Conservation (phyloP, 2,329 filamentous ascomycete species). For the Cryphonectria radicalis region DNA sequence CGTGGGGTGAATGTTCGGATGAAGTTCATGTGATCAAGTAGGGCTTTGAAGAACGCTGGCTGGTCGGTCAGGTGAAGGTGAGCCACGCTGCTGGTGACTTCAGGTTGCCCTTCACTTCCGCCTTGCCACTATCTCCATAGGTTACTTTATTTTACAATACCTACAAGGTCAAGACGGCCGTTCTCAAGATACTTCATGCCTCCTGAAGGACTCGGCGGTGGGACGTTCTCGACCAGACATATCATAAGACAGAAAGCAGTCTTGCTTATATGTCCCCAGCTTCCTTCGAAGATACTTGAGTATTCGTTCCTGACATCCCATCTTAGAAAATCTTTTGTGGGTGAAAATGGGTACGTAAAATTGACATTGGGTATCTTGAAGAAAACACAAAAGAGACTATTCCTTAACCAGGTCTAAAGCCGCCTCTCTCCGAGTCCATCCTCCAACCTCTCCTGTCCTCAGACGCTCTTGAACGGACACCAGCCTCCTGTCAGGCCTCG, state of each 20-base stretch:
- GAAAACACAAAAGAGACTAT: neutral
- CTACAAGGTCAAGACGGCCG: no score
- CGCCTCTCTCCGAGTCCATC: neutral
- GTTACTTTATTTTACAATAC: no score
- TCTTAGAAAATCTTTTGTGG: neutral
- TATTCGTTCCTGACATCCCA: no score
- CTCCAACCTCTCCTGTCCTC: neutral
- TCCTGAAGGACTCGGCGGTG: no score
- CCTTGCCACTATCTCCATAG: neutral
- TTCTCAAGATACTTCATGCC: no score
- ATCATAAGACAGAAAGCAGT: no score
- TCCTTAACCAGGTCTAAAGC: neutral
- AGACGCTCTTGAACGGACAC: slow-evolving; percentile 16
- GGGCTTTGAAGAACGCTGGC: no score
- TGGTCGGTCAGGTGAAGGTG: neutral
- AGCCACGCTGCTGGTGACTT: neutral
- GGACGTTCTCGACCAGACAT: no score
- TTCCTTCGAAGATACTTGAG: no score
- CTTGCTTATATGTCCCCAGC: no score
- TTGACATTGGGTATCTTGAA: neutral
- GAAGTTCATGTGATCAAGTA: neutral
- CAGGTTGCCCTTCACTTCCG: neutral
- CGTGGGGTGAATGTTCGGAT: neutral
- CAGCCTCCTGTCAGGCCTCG: slow-evolving; percentile 23
- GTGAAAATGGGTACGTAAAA: neutral